Evolutionary conservation across 2,329 filamentous ascomycete species (phyloP).

Genomic region (Didymella glomerata): DNA sequence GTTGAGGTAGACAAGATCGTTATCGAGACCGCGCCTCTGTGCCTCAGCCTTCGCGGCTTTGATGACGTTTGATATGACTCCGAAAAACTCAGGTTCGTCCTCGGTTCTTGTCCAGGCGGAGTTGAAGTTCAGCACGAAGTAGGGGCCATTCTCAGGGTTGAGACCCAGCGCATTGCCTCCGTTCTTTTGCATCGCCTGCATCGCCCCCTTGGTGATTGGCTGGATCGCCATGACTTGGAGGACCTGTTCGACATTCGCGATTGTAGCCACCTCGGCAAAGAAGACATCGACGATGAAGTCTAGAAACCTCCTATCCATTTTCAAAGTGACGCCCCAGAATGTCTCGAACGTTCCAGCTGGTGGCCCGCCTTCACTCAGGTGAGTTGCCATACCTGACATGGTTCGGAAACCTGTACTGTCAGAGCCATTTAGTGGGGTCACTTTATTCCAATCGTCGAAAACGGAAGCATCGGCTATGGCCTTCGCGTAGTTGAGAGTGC

Average conservation of each 20-base stretch:
- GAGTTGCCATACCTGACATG: constrained; percentile 31
- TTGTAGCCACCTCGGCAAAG: constrained; percentile 22
- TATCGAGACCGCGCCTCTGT: constrained; percentile 15
- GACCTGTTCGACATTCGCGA: constrained; percentile 29
- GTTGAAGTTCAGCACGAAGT: constrained; percentile 28
- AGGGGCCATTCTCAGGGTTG: constrained; percentile 23
- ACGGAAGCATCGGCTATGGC: constrained; percentile 36
- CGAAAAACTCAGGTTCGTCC: constrained; percentile 23
- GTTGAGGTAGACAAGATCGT: constrained; percentile 28
- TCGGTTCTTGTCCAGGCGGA: constrained; percentile 18
- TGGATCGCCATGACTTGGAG: constrained; percentile 29
- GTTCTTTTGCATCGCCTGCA: constrained; percentile 27
- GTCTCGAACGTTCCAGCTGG: constrained; percentile 23
- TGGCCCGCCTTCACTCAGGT: constrained; percentile 22
- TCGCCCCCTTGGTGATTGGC: constrained; percentile 24
- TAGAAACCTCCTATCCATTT: constrained; percentile 26
- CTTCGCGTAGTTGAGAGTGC: constrained; percentile 35
- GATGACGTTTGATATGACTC: constrained; percentile 19
- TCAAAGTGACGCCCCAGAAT: constrained; percentile 34
- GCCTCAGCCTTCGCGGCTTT: constrained; percentile 18
- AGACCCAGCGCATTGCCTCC: constrained; percentile 41
- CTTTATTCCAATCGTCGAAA: constrained; percentile 33
- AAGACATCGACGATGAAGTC: constrained; percentile 26
- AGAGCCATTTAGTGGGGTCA: constrained; percentile 18
- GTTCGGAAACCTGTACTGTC: constrained; percentile 35